These are phyloP conservation scores for Sugiyamaella xylanicola DNA, from an alignment of 1,139 yeast genomes.

Conservation along the genomic window DNA sequence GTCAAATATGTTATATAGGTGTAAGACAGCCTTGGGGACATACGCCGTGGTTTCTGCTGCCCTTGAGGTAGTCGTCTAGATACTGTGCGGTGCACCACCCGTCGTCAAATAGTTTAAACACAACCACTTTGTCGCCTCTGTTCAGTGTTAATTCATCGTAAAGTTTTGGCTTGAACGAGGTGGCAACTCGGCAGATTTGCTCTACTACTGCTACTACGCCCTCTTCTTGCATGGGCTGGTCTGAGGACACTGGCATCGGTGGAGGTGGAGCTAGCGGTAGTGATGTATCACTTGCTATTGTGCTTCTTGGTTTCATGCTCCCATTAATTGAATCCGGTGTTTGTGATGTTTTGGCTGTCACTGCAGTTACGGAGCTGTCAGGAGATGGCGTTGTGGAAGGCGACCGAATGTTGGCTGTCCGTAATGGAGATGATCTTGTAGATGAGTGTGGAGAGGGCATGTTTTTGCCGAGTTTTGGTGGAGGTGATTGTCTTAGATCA, in stretches of 20 bases:
- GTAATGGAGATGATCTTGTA: neutral
- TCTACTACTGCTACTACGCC: constrained; percentile 27
- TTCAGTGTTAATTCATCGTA: constrained; percentile 42
- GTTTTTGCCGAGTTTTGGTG: constrained; percentile 18
- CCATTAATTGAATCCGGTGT: neutral
- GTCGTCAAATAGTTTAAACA: constrained; percentile 43
- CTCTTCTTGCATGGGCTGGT: constrained; percentile 11
- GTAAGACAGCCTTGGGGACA: constrained; percentile 23
- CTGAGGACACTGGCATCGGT: neutral
- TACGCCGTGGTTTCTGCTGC: constrained; percentile 20
- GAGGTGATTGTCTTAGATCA: constrained; percentile 22
- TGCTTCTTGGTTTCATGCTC: neutral
- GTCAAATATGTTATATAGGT: constrained; percentile 16
- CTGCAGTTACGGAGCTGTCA: constrained; percentile 18
- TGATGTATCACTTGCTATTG: neutral
- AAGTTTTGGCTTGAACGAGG: constrained; percentile 38
- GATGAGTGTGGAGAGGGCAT: constrained; percentile 3
- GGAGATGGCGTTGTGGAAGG: constrained; percentile 14
- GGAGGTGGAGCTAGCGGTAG: constrained; percentile 1
- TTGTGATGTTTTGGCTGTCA: constrained; percentile 25
- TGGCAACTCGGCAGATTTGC: constrained; percentile 34
- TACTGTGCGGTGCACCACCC: constrained; percentile 41
- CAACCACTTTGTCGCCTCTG: constrained; percentile 38
- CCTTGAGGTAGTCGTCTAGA: constrained; percentile 20
- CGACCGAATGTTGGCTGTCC: constrained; percentile 2